phyloP scores from a whole-genome alignment of 2,329 filamentous ascomycete genomes.

The Chrysoporthe cubensis region DNA sequence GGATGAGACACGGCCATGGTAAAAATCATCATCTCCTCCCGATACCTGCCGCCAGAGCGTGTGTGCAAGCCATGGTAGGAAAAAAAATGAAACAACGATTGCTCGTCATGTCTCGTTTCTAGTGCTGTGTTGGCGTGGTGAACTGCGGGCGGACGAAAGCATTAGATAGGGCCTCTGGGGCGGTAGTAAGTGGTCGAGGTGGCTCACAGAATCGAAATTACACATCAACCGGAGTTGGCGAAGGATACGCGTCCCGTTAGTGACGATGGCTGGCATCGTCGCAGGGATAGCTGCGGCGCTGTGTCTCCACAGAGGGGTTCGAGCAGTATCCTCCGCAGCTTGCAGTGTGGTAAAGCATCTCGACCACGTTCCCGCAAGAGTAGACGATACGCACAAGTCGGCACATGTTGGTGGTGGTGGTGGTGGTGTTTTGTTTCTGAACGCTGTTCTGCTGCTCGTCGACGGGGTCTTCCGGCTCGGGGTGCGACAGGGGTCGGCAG shows the following conservation, averaged over 20 bases:
- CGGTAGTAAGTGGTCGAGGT: neutral
- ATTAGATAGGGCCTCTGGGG: slow-evolving; percentile 4
- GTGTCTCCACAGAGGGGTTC: neutral
- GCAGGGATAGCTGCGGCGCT: slow-evolving; percentile 9
- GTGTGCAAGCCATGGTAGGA: slow-evolving; percentile 4
- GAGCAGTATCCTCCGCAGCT: slow-evolving; percentile 5
- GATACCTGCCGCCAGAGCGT: neutral
- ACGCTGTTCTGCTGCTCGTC: neutral
- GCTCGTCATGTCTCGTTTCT: slow-evolving; percentile 26
- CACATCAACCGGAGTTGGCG: neutral
- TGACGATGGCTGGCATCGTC: neutral
- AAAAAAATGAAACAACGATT: slow-evolving; percentile 24
- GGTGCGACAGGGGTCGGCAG: neutral
- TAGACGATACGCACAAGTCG: slow-evolving; percentile 13
- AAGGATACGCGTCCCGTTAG: neutral
- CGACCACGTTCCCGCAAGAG: slow-evolving; percentile 14
- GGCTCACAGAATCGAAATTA: neutral
- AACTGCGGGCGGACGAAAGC: neutral
- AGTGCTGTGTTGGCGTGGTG: slow-evolving; percentile 11
- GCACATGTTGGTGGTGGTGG: slow-evolving; percentile 21
- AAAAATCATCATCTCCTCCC: neutral
- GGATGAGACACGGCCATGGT: neutral
- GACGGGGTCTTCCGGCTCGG: neutral
- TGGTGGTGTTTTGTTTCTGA: neutral
- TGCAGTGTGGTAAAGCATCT: neutral